Evolutionary conservation across 2,329 filamentous ascomycete species (phyloP), one percentile per base, ranked within the genome.

Genomic region (Cordyceps javanica): DNA sequence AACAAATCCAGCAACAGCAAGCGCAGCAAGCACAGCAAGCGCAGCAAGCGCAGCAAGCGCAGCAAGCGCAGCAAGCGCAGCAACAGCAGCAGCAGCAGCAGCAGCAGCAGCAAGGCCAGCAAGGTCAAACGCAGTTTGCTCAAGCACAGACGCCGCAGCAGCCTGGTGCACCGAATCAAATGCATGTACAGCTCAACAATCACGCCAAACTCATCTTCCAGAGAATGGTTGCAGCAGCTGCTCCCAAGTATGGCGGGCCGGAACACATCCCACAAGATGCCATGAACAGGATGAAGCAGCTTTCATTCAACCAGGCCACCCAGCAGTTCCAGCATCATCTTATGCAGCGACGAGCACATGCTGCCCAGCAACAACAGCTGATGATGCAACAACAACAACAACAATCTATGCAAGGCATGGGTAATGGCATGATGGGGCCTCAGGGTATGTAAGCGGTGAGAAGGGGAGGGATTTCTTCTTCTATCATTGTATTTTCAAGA

Each of bases 391-490:
- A 71, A 36, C 65, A 68, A 51, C 72, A 76, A 61, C 72, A 76
- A 62, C 70, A 69, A 52, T 70, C 72, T 32, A 77, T 82, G 73
- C 77, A 81, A 59, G 76, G 76, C 7, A 81, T 82, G 73, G 81
- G 82, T 75, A 74, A 77, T 55, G 73, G 75, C 26, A 82, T 83
- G 75, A 80, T 80, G 77, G 75, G 75, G 13, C 72, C 73, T 21
- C 76, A 79, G 62, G 76, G 75, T 39, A 78, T 79, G 75, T 78
- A 72, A 46, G 5, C 21, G 10, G 42, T 11, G 3, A 13, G n/a
- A n/a, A n/a, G n/a, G n/a, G n/a, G n/a, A n/a, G n/a, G 34, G 13
- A 8, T n/a, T 46, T 28, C 38, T 54, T 54, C 28, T 28, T 30
- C 34, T 21, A 7, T 25, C 34, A 38, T 55, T 38, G 41, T 46